These are phyloP conservation scores for Cinnamomum chago DNA, from an alignment of 164 flowering plant species.

Conservation along the genomic window DNA sequence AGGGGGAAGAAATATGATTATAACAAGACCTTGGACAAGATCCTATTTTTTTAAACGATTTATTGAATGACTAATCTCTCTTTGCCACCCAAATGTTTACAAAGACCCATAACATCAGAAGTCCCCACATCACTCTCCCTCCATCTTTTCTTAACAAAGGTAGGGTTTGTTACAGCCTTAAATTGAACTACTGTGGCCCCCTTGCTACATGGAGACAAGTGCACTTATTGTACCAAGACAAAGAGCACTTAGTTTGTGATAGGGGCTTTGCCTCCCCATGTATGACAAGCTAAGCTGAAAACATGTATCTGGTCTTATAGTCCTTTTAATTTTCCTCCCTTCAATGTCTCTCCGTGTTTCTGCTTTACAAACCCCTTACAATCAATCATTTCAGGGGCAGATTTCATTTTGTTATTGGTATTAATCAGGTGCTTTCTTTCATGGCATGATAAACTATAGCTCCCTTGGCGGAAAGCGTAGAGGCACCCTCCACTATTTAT, in stretches of 20 bases:
- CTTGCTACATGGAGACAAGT: constrained; percentile 5
- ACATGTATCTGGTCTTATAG: constrained; percentile 12
- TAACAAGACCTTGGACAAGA: background rate
- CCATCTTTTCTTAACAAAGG: background rate
- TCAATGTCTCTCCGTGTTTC: background rate
- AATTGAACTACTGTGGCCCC: background rate
- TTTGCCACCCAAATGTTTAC: background rate
- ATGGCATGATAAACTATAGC: background rate
- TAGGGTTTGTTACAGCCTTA: background rate
- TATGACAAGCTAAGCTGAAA: constrained; percentile 9
- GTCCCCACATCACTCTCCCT: background rate
- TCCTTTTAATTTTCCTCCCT: background rate
- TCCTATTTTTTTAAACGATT: background rate
- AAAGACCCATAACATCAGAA: background rate
- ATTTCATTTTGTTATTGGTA: background rate
- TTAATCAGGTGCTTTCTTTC: background rate
- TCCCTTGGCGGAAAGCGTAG: constrained; percentile 1
- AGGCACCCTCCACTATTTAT: constrained; percentile 1
- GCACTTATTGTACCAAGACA: background rate
- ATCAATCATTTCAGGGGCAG: background rate
- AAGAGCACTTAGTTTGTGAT: background rate
- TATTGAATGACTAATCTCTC: background rate
- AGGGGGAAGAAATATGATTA: background rate
- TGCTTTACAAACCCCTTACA: background rate
- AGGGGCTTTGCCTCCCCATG: constrained; percentile 11